These are phyloP conservation scores for Alternaria infectoria DNA, from an alignment of 2,329 filamentous ascomycete species.

Conservation along the genomic window DNA sequence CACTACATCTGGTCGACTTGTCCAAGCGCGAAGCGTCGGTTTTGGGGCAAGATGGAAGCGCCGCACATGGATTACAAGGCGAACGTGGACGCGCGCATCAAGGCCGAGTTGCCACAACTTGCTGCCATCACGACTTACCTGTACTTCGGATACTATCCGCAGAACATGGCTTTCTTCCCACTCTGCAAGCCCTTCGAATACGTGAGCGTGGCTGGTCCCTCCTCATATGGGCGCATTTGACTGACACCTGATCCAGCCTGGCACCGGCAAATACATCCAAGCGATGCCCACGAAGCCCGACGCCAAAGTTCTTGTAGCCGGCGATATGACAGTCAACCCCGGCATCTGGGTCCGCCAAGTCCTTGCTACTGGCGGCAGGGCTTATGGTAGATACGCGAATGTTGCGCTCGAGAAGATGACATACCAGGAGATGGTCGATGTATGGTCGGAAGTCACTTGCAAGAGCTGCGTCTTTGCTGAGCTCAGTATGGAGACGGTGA, in stretches of 20 bases:
- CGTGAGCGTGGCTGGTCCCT: conserved; percentile 12
- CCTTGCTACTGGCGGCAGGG: conserved; percentile 20
- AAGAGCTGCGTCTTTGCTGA: conserved; percentile 34
- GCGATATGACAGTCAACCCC: conserved; percentile 35
- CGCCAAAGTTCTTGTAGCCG: conserved; percentile 31
- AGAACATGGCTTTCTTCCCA: conserved; percentile 40
- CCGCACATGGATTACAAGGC: conserved; percentile 56
- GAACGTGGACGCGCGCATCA: conserved; percentile 51
- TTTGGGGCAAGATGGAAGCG: conserved; percentile 41
- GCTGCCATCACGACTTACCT: conserved; percentile 37
- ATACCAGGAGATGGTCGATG: conserved; percentile 32
- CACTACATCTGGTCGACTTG: conserved; percentile 58
- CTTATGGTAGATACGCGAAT: conserved; percentile 33
- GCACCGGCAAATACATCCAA: conserved; percentile 30
- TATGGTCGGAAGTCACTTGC: conserved; percentile 37
- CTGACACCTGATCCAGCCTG: conserved; percentile 9
- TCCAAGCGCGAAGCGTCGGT: conserved; percentile 44
- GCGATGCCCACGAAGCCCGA: conserved; percentile 31
- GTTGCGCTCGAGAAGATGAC: conserved; percentile 34
- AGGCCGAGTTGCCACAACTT: conserved; percentile 35
- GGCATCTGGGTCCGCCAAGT: conserved; percentile 40
- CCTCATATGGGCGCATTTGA: fast-evolving
- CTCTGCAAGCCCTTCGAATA: conserved; percentile 31
- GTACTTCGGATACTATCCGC: conserved; percentile 39
- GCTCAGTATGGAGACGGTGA: conserved; percentile 14